phyloP scores from a whole-genome alignment of 1,284 basidiomycete genomes.

The Phenoliferia sp. region DNA sequence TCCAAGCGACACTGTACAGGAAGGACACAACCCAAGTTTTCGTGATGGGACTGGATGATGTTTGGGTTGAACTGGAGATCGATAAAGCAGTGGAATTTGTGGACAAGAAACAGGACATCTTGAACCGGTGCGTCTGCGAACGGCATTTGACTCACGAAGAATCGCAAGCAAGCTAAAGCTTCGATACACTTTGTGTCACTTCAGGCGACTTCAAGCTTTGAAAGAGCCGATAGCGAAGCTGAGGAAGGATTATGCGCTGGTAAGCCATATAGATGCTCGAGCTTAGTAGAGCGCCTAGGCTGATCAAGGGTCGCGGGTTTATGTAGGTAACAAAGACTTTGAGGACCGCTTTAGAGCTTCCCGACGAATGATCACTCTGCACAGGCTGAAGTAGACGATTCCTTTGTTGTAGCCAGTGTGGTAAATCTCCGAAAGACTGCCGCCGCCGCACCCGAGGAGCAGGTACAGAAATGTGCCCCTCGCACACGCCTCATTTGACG shows the following conservation, averaged over 20 bases:
- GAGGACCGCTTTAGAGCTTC: background rate
- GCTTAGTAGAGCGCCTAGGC: too few relatives aligned
- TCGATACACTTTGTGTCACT: background rate
- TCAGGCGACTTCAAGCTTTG: background rate
- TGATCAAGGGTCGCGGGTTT: background rate
- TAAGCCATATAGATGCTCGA: background rate
- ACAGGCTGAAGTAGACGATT: too few relatives aligned
- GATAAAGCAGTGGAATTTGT: background rate
- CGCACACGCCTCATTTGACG: too few relatives aligned
- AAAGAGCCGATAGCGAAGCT: conserved; percentile 4
- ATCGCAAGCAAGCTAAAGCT: background rate
- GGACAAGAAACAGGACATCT: background rate
- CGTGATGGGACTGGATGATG: background rate
- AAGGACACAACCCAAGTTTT: background rate
- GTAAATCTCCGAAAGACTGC: too few relatives aligned
- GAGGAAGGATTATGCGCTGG: conserved; percentile 12
- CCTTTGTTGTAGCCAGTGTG: too few relatives aligned
- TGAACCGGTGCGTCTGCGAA: background rate
- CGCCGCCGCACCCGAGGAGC: too few relatives aligned
- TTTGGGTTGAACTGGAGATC: background rate
- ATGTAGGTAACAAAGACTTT: background rate
- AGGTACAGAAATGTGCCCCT: too few relatives aligned
- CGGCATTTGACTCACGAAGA: background rate
- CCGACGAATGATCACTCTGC: too few relatives aligned
- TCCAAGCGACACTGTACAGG: background rate